Percentiles rank a stretch among this genome's conserved stretches.
phyloP scores from a whole-genome alignment of 2,329 filamentous ascomycete genomes.

The Alternaria ventricosa region DNA sequence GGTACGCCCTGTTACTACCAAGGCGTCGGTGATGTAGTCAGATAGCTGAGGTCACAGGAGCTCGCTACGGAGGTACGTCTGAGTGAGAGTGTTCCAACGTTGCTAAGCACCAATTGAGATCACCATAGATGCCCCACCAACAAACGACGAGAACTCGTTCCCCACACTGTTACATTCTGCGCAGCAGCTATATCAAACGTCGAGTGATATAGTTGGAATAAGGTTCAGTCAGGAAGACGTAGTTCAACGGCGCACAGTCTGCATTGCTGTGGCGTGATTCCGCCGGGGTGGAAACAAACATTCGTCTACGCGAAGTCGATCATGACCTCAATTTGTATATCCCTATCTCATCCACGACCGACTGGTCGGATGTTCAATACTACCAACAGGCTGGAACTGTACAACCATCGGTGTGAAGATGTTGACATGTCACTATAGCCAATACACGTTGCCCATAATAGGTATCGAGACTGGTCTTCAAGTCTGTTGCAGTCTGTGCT shows the following conservation, averaged over 20 bases:
- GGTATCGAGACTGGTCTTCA: background rate
- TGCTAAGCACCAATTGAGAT: background rate
- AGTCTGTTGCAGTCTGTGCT: background rate
- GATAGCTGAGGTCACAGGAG: background rate
- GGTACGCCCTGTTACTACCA: background rate
- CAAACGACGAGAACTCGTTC: background rate
- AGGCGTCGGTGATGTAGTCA: background rate
- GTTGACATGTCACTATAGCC: background rate
- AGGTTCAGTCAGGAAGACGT: background rate
- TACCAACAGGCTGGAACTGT: background rate
- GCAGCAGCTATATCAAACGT: background rate
- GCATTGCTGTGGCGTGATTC: background rate
- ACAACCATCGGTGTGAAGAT: background rate
- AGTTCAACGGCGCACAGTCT: background rate
- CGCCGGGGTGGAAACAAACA: background rate
- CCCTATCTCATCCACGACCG: background rate
- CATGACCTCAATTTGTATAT: background rate
- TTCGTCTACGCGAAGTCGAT: background rate
- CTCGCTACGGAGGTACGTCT: background rate
- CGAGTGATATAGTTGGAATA: background rate
- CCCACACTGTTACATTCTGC: background rate
- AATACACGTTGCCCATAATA: background rate
- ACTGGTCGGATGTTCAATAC: background rate
- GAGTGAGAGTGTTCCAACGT: background rate
- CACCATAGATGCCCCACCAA: background rate